phyloP scores from a whole-genome alignment of 1,139 yeast genomes.

The Protomyces gravidus region DNA sequence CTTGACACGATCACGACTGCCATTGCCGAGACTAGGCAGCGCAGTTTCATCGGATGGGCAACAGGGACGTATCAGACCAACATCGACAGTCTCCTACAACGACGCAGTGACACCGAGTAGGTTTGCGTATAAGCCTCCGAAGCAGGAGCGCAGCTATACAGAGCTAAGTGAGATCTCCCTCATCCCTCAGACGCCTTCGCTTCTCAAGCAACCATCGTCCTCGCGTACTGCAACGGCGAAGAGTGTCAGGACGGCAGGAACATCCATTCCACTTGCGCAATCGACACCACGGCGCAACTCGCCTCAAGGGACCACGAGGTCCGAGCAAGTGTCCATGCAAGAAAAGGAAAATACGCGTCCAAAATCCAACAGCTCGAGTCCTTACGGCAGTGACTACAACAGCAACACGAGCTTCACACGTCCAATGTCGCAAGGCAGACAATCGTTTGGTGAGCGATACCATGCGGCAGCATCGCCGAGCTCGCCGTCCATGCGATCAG shows the following conservation, averaged over 20 bases:
- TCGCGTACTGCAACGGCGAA: neutral
- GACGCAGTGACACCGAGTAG: neutral
- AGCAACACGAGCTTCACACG: neutral
- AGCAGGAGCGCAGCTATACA: neutral
- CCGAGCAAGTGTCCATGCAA: neutral
- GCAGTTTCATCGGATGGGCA: neutral
- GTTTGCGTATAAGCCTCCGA: neutral
- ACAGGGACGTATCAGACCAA: neutral
- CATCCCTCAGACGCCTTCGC: neutral
- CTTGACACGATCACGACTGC: neutral
- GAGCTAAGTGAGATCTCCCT: neutral
- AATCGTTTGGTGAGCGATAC: neutral
- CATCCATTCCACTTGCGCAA: conserved; percentile 12
- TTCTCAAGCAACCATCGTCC: neutral
- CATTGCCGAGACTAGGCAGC: neutral
- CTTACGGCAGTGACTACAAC: neutral
- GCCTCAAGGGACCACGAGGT: neutral
- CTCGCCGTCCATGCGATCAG: neutral
- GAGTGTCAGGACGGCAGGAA: neutral
- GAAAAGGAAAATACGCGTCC: conserved; percentile 17
- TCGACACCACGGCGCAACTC: conserved; percentile 16
- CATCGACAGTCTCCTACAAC: neutral
- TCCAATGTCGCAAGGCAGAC: neutral
- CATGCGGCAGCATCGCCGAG: neutral
- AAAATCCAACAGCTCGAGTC: neutral